Evolutionary conservation across 768 basidiomycete species (phyloP), one percentile per base, ranked within the genome.

Genomic region (Lactarius vividus): DNA sequence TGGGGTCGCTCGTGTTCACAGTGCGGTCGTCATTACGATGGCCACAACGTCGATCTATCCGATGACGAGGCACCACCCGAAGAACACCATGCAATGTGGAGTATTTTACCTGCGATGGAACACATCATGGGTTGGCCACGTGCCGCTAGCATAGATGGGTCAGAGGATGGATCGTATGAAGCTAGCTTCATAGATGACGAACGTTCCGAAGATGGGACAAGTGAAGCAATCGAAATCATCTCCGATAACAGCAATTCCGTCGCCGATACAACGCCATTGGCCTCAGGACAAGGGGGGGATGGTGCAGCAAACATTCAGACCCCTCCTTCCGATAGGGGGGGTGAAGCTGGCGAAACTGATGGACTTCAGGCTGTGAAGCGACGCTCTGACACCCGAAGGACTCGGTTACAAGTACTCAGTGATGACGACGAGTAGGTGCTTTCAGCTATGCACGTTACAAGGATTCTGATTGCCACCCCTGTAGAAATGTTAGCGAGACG

Each of bases 1-100:
- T 85, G 82, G 83, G 85, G 80, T 66, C 88, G 88, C 1, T 73
- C 80, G 26, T 94, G 92, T 72, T 81, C 85, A 4, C 71, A 72
- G 13, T 93, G 92, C 69, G 79, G 82, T 33, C 81, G 89, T 39
- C 74, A 74, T 23, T 91, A 91, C 71, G 78, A 77, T 3, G 88
- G 84, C 1, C 88, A 88, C 60, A 52, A 71, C 57, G 72, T 62
- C 16, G 68, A 69, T 44, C 70, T 33, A 42, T 57, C 52, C 26
- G 69, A 64, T 33, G 66, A 59, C 10, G 40, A 33, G 18, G 73
- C 73, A 9, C 40, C 56, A 23, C 44, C 37, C 57, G 74, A 71
- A 15, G 72, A 72, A 6, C 77, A 72, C 7, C 73, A 79, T 26
- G 78, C 77, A 33, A 59, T 73, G 46, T 56, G 46, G 35, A 65